A percentile compares a stretch with the other conserved stretches of the same genome.
Evolutionary conservation across 2,329 filamentous ascomycete genomes (phyloP).

Genomic region (Hypocreales sp.): DNA sequence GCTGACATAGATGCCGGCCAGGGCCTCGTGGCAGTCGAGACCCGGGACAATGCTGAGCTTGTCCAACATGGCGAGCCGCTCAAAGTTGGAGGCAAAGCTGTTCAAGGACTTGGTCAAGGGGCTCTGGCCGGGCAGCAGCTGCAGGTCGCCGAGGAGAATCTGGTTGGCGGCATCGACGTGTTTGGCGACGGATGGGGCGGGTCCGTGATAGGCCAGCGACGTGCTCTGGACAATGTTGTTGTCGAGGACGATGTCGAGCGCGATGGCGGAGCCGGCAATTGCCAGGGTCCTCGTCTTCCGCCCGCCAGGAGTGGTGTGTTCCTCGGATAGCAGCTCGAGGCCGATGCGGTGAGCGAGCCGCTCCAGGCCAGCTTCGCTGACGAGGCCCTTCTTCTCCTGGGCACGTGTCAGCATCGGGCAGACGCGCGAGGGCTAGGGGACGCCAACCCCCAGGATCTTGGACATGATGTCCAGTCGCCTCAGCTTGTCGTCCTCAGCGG

Average conservation of each 20-base stretch:
- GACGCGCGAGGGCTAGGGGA: background rate
- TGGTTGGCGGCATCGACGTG: conserved; percentile 46
- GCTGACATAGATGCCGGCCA: conserved; percentile 58
- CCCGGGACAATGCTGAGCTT: conserved; percentile 52
- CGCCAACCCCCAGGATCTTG: conserved; percentile 30
- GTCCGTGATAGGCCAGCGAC: conserved; percentile 46
- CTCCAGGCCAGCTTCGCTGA: conserved; percentile 63
- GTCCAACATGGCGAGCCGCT: conserved; percentile 53
- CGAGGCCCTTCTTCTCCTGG: conserved; percentile 38
- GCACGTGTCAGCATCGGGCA: conserved; percentile 4
- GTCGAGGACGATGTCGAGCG: conserved; percentile 44
- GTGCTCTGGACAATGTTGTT: conserved; percentile 48
- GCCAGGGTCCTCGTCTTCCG: conserved; percentile 39
- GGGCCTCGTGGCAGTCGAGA: conserved; percentile 63
- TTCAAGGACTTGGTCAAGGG: conserved; percentile 57
- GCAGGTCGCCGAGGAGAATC: conserved; percentile 51
- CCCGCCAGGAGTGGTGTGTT: conserved; percentile 27
- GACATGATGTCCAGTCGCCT: conserved; percentile 38
- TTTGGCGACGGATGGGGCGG: conserved; percentile 39
- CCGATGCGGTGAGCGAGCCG: conserved; percentile 52
- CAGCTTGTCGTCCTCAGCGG: conserved; percentile 36
- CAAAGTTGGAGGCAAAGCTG: conserved; percentile 55
- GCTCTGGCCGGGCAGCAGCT: conserved; percentile 40
- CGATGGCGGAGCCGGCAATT: conserved; percentile 45
- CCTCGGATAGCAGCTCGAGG: conserved; percentile 48